Conservation (phyloP, 306 rosid genomes). For the Glycine tomentella region DNA sequence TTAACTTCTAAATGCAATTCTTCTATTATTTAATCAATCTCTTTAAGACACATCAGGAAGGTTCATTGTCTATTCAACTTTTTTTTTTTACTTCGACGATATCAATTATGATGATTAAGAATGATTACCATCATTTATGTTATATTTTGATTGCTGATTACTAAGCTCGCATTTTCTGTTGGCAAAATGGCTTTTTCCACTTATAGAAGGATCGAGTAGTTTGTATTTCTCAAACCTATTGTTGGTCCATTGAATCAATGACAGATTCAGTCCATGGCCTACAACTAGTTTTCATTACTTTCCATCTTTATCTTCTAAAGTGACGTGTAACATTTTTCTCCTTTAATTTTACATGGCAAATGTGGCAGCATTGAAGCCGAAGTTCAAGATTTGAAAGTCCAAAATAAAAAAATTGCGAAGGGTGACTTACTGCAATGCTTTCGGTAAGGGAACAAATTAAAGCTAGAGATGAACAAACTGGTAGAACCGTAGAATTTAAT, state of each 20-base stretch:
- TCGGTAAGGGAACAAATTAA: neutral
- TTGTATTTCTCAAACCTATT: neutral
- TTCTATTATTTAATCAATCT: neutral
- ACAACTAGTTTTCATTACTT: neutral
- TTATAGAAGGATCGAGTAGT: neutral
- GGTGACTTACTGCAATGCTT: neutral
- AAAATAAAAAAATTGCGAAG: neutral
- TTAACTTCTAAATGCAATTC: neutral
- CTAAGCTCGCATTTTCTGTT: neutral
- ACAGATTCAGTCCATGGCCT: neutral
- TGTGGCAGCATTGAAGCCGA: neutral
- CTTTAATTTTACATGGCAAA: neutral
- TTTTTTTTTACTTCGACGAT: neutral
- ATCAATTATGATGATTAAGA: slow-evolving; percentile 2
- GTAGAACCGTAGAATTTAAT: neutral
- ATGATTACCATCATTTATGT: slow-evolving; percentile 1
- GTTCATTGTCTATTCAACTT: neutral
- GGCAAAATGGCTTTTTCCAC: neutral
- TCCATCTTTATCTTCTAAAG: neutral
- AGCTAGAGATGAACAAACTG: neutral
- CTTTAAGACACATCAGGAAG: neutral
- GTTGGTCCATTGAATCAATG: neutral
- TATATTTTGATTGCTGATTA: neutral
- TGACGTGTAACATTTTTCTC: slow-evolving; percentile 14
- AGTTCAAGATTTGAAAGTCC: neutral